Conservation (phyloP, 2,329 filamentous ascomycete genomes). For the Fusarium sp. region DNA sequence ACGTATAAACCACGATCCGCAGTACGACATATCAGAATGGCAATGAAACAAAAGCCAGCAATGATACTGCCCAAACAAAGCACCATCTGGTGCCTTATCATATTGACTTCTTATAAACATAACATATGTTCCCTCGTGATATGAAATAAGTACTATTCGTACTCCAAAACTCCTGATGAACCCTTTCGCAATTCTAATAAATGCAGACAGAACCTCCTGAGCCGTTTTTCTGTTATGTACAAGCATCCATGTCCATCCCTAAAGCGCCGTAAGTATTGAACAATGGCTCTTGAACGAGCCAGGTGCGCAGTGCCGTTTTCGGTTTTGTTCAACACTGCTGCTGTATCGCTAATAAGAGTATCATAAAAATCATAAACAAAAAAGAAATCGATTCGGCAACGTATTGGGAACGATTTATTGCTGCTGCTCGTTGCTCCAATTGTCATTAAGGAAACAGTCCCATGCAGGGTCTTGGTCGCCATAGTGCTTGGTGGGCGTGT, state of each 20-base stretch:
- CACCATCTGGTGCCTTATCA: neutral
- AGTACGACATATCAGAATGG: neutral
- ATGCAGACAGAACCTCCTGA: slow-evolving; percentile 23
- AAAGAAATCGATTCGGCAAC: neutral
- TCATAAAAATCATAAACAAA: slow-evolving; percentile 35
- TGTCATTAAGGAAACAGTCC: slow-evolving; percentile 51
- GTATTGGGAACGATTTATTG: neutral
- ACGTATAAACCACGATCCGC: neutral
- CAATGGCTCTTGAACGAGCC: neutral
- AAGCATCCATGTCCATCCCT: slow-evolving; percentile 2
- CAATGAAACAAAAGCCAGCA: neutral
- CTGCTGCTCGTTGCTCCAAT: slow-evolving; percentile 40
- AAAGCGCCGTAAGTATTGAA: slow-evolving; percentile 9
- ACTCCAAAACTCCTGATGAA: slow-evolving; percentile 19
- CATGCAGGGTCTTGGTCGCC: slow-evolving; percentile 49
- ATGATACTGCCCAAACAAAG: neutral
- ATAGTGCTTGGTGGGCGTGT: slow-evolving; percentile 18
- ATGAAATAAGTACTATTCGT: neutral
- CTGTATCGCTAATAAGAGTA: slow-evolving; percentile 7
- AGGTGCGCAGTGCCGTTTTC: slow-evolving; percentile 3
- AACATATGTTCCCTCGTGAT: neutral
- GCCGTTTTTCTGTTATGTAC: slow-evolving; percentile 23
- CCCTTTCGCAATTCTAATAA: slow-evolving; percentile 36
- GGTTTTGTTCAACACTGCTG: slow-evolving; percentile 2
- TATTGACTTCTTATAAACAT: neutral